Base-by-base conservation (phyloP, 192 early-diverging fungal genomes). In the Backusella circina region DNA sequence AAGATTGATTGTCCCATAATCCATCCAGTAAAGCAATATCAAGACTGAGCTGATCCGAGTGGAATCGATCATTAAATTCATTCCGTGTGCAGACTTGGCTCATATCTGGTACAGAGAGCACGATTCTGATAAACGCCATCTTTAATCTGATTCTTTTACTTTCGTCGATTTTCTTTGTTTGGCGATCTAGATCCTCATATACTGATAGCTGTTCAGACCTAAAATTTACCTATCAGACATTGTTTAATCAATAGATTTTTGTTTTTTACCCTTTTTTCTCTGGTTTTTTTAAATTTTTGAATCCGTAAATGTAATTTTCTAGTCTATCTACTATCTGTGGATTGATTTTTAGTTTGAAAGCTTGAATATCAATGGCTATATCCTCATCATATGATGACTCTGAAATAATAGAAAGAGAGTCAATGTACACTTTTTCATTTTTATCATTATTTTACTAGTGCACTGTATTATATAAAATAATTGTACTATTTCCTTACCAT, bases 301-400 rank as follows among this genome's bases (percentile, higher is more conserved):
- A 35, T 26, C 72, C 76, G 51, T 79, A 13, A 23, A 86, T 50
- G 51, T 77, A 83, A 23, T 78, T 80, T 64, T 86, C 84, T 39
- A 89, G 57, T 61, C 88, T 36, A 57, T 85, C 76, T 2, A 84
- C 67, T 30, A 85, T 84, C 65, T 78, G 69, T 1, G 86, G 65
- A 70, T 89, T 85, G 18, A 89, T 10, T 23, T 81, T 74, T 8
- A 86, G 18, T 26, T 84, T 84, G 6, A 86, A 47, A 13, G 88
- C 82, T 44, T 86, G 82, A 1, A 86, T 78, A 2, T 87, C 85
- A 10, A 86, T 72, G 12, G 50, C 54, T 3, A 85, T 76, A 68
- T 89, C 84, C 3, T 76, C 77, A 64, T 74, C 70, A 15, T 33
- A 70, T 21, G 75, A 68, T 3, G 32, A 12, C 4, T 21, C 65